A percentile compares a stretch with the other conserved stretches of the same genome.
phyloP scores from a whole-genome alignment of 768 basidiomycete genomes.

The Kwoniella heveanensis region DNA sequence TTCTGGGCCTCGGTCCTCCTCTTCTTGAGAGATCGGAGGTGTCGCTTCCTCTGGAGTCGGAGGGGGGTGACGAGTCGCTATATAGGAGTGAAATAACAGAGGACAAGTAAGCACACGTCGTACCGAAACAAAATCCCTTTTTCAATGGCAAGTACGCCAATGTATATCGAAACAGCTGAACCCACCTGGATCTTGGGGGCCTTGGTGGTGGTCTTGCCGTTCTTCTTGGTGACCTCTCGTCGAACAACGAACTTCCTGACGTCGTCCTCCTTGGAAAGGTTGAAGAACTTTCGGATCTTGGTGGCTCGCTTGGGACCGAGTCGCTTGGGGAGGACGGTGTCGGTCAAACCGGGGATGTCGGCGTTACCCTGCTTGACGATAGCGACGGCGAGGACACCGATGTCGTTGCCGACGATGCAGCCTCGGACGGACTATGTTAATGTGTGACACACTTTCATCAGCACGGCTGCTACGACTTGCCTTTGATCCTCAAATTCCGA shows the following conservation, averaged over 20 bases:
- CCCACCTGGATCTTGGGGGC: slow-evolving; percentile 86
- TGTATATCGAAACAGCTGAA: not conserved
- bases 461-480: too few relatives aligned
- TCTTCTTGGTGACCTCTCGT: slow-evolving; percentile 91
- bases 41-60: slow-evolving; percentile 94
- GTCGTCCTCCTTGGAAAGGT: slow-evolving; percentile 95
- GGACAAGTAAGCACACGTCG: too few relatives aligned
- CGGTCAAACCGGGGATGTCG: slow-evolving; percentile 89
- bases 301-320: slow-evolving; percentile 96
- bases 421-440: slow-evolving; percentile 83
- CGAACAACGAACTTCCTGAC: slow-evolving; percentile 85
- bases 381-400: slow-evolving; percentile 87
- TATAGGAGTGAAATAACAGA: not conserved
- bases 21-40: slow-evolving; percentile 82
- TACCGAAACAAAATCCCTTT: too few relatives aligned
- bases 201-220: slow-evolving; percentile 89
- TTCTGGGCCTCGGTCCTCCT: slow-evolving; percentile 87
- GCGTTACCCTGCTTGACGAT: slow-evolving; percentile 94
- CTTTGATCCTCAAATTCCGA: too few relatives aligned
- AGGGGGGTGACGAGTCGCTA: slow-evolving; percentile 84
- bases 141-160: not conserved
- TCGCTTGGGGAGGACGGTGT: slow-evolving; percentile 87
- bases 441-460: too few relatives aligned
- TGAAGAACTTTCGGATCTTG: slow-evolving; percentile 97
- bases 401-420: slow-evolving; percentile 96